A percentile compares a stretch with the other conserved stretches of the same genome.
phyloP scores from a whole-genome alignment of 129 eudicot genomes.

The Gnaphalium uliginosum region DNA sequence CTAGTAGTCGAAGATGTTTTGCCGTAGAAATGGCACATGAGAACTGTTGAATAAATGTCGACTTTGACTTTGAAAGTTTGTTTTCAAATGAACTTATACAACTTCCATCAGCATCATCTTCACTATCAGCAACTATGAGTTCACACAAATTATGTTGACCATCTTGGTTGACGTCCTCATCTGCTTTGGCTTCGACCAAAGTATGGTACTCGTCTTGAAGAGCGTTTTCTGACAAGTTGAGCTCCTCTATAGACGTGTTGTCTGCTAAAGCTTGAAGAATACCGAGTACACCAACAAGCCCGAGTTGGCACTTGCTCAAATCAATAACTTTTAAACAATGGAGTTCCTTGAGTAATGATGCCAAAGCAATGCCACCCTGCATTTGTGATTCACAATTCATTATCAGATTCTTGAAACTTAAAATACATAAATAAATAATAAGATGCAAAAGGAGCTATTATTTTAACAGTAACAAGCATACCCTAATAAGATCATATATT shows the following conservation, averaged over 20 bases:
- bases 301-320: conserved; percentile 63
- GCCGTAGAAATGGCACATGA: conserved; percentile 49
- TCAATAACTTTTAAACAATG: conserved; percentile 52
- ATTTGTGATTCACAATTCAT: conserved; percentile 12
- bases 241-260: conserved; percentile 60
- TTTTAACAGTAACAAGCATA: not conserved
- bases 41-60: conserved; percentile 40
- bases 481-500: not conserved
- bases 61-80: conserved; percentile 21
- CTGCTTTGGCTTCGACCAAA: conserved; percentile 17
- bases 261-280: conserved; percentile 61
- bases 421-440: not conserved
- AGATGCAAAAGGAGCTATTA: not conserved
- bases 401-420: conserved; percentile 16
- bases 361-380: conserved; percentile 70
- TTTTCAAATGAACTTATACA: conserved; percentile 25
- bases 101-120: conserved; percentile 57
- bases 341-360: conserved; percentile 54
- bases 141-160: conserved; percentile 36
- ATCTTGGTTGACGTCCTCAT: conserved; percentile 18
- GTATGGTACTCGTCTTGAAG: conserved; percentile 28
- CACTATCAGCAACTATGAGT: conserved; percentile 81
- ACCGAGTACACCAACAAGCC: conserved; percentile 47
- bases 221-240: conserved; percentile 72
- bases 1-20: conserved; percentile 50